Conservation (phyloP, 2,329 filamentous ascomycete genomes). For the Stenocarpella maydis region DNA sequence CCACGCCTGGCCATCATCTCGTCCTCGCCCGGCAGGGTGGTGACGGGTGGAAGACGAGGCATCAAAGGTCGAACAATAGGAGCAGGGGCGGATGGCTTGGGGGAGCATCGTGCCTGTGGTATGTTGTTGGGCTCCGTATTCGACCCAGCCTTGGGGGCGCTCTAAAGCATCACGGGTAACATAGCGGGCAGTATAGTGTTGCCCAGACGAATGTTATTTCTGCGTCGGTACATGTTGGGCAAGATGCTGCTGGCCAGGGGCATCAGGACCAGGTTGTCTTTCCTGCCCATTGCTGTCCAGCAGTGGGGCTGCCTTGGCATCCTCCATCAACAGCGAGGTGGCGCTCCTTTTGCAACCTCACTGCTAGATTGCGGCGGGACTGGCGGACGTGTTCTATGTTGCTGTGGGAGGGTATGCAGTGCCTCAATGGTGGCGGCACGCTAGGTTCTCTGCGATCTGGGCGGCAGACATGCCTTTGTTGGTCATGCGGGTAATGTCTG, state of each 20-base stretch:
- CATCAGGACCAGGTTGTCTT: background rate
- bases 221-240: too few species aligned
- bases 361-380: slow-evolving; percentile 4
- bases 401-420: slow-evolving; percentile 17
- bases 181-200: background rate
- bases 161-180: background rate
- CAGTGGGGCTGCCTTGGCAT: background rate
- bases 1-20: slow-evolving; percentile 29
- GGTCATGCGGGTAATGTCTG: slow-evolving; percentile 33
- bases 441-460: slow-evolving; percentile 30
- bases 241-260: too few species aligned
- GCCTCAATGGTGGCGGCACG: slow-evolving; percentile 24
- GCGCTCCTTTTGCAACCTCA: slow-evolving; percentile 22
- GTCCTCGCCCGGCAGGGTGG: background rate
- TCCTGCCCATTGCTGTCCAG: background rate
- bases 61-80: background rate
- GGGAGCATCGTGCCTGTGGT: background rate
- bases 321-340: slow-evolving; percentile 20
- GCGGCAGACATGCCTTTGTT: slow-evolving; percentile 22
- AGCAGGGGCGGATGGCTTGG: background rate
- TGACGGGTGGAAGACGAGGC: background rate
- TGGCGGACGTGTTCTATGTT: slow-evolving; percentile 23
- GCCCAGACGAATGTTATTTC: too few species aligned
- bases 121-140: background rate
- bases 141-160: background rate